Base-by-base conservation (phyloP, 2,329 filamentous ascomycete species). In the Teratosphaeria viscida region DNA sequence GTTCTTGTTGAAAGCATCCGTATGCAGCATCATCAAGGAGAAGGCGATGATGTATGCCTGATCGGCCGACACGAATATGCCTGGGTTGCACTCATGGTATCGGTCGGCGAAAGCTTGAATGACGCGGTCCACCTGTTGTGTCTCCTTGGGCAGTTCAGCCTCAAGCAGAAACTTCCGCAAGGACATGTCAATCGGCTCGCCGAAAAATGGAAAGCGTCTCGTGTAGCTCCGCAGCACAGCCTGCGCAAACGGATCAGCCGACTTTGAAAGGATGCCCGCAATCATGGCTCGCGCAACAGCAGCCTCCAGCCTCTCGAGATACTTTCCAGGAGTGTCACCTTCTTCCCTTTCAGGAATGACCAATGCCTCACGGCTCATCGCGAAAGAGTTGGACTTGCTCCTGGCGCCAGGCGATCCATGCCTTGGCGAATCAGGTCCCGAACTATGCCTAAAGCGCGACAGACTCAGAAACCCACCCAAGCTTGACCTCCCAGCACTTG, bases 1-100 rank as follows among this genome's bases (percentile, higher is more conserved):
- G 78, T 97, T 99, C 76, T 95, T 96, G 79, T 99, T 99, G 83
- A 97, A 97, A n/a, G 95, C 90, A 71, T 99, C 94, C 0, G 94
- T 97, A 68, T 99, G 94, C 37, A 99, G 79, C 66, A 99, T 96
- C 61, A 99, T 83, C 59, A 99, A 85, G 1, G 92, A 97, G 71
- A 99, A 99, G 16, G 92, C 91, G 64, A 97, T 92, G 69, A 97
- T 96, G 73, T 97, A 96, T n/a, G 94, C 92, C 75, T 96, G 90
- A 69, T 97, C 94, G 56, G 91, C 85, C 37, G 86, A 87, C 27
- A 88, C 83, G 74, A 95, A 99, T 61, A 99, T 95, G 47, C 94
- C 92, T 2, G 94, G 94, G 68, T 99, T 99, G 76, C 94, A 99
- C 74, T 99, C 94, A 71, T 97, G 90, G 72, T 99, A 99, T 60